Evolutionary conservation across 2,329 filamentous ascomycete genomes (phyloP), one percentile per base, ranked within the genome.

Genomic region (Claviceps sp.): DNA sequence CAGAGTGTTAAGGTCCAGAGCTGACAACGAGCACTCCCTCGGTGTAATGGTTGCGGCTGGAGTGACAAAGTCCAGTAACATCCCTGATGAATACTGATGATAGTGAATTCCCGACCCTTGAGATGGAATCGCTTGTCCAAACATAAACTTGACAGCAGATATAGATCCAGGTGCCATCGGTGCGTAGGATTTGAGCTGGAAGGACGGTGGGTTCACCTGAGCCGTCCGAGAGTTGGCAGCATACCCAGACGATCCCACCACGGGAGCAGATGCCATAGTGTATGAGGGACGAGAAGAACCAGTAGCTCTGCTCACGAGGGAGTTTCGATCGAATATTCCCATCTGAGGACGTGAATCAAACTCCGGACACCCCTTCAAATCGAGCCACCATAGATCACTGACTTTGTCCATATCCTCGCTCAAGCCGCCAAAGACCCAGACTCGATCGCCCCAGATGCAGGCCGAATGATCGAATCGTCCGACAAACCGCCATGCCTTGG

Each of bases 401-500:
- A 86, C 88, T 61, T 95, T 91, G 70, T 97, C 90, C 88, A 97
- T 95, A 59, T 96, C 90, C 60, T 93, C 87, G 56, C 88, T 93
- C 48, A 98, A 76, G 2, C 93, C 93, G 41, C 93, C 93, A 67
- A 95, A 96, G 6, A 97, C 89, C 91, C 91, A 98, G 37, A 98
- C 84, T 44, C 88, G 82, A 56, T 93, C 90, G 52, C 85, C 76
- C 77, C 90, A 96, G 54, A 98, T 85, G 76, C 91, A 96, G 50
- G 87, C 89, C 16, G 88, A 89, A 65, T 98, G 93, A 61, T 98
- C 93, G 64, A 95, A 98, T 41, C 93, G 82, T 48, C 87, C 84
- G 26, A 96, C 90, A 64, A 98, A 98, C 55, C 85, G 86, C 93
- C 93, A 98, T 42, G 88, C 84, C 53, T 88, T 83, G 52, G 91